Evolutionary conservation across 208 protist species (phyloP).

Genomic region (Leishmania aethiopica): DNA sequence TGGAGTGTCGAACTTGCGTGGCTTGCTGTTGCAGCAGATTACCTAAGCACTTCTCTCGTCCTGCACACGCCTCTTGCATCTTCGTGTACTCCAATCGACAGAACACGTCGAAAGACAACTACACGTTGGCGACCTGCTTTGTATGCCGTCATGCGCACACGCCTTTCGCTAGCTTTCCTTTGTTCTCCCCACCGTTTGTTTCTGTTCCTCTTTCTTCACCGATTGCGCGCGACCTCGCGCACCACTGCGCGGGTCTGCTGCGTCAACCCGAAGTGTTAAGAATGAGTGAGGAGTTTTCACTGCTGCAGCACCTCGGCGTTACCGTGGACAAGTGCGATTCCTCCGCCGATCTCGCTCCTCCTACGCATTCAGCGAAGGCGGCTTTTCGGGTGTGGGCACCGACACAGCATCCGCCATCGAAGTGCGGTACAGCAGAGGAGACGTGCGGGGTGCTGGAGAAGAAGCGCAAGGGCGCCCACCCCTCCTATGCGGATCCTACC

Average conservation of each 20-base stretch:
- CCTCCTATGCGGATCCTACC: conserved; percentile 49
- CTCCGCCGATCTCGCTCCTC: not conserved
- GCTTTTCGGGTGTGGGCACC: conserved; percentile 62
- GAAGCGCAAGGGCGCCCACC: conserved; percentile 1
- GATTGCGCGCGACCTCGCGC: not conserved
- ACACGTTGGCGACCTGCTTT: not conserved
- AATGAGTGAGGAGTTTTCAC: conserved; percentile 61
- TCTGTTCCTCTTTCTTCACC: not conserved
- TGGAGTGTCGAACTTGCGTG: not conserved
- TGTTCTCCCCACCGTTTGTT: not conserved
- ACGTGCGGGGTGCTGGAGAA: not conserved
- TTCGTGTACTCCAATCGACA: not conserved
- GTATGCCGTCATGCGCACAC: not conserved
- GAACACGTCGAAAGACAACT: not conserved
- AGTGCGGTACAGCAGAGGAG: not conserved
- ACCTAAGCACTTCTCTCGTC: not conserved
- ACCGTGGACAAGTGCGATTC: conserved; percentile 28
- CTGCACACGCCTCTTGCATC: not conserved
- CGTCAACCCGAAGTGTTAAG: not conserved
- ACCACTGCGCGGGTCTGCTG: not conserved
- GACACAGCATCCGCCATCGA: conserved; percentile 34
- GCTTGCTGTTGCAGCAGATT: not conserved
- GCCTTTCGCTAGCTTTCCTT: not conserved
- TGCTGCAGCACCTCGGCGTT: conserved; percentile 63
- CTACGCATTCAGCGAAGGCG: not conserved